Evolutionary conservation across 2,329 filamentous ascomycete genomes (phyloP).

Genomic region (Alternaria atra): DNA sequence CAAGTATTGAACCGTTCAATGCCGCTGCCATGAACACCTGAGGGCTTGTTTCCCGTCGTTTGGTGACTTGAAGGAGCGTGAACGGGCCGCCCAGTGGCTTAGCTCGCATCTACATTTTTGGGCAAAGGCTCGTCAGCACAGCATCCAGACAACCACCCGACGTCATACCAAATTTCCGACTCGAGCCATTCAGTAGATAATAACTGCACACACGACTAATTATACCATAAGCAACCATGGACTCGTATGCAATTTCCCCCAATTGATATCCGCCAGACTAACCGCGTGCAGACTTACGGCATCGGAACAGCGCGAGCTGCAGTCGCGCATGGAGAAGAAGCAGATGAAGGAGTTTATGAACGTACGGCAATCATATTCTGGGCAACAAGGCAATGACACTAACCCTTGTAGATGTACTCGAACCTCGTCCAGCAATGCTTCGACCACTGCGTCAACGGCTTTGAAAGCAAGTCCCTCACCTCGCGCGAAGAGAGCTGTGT

Average conservation of each 20-base stretch:
- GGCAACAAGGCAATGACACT: neutral
- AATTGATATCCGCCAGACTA: constrained; percentile 13
- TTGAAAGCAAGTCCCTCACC: constrained; percentile 94
- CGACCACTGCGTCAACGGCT: constrained; percentile 96
- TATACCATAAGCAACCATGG: constrained; percentile 35
- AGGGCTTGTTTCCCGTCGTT: constrained; percentile 4
- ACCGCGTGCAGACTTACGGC: constrained; percentile 68
- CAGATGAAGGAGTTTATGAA: constrained; percentile 99
- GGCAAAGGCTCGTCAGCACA: constrained; percentile 29
- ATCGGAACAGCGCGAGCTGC: constrained; percentile 89
- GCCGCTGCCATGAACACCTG: neutral
- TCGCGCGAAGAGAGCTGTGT: constrained; percentile 90
- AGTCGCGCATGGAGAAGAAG: constrained; percentile 93
- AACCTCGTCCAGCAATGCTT: constrained; percentile 90
- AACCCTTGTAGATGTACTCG: constrained; percentile 67
- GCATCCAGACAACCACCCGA: constrained; percentile 16
- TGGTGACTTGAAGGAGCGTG: constrained; percentile 5
- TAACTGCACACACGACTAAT: neutral
- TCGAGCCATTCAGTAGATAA: neutral
- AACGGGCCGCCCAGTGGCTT: constrained; percentile 19
- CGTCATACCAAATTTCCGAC: constrained; percentile 20
- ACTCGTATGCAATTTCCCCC: constrained; percentile 42
- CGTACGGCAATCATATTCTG: constrained; percentile 64
- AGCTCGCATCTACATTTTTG: constrained; percentile 35
- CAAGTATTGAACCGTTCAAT: neutral